Evolutionary conservation across 345 rosid species (phyloP), one percentile per base, ranked within the genome.

Genomic region (Rhodomyrtus tomentosa): DNA sequence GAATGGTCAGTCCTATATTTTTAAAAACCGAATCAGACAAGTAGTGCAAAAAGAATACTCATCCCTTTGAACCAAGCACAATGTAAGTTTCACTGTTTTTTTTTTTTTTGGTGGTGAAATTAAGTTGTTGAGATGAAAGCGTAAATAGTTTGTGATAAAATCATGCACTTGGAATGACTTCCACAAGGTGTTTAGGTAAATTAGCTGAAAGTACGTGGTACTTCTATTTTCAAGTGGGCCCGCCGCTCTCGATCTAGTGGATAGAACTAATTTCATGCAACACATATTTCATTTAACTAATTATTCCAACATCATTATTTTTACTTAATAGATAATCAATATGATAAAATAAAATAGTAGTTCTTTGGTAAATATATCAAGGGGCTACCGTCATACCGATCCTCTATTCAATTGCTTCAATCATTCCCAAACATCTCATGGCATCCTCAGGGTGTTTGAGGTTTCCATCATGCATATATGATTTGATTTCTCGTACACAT

Each of bases 241-340:
- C 3, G 2, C n/a, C n/a, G n/a, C n/a, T n/a, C n/a, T n/a, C 0
- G 0, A 59, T 15, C 8, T 5, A 1, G 0, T 20, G 0, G 2
- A 24, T 55, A 24, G 9, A 24, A 62, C 40, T 29, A 3, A 62
- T 62, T 62, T 62, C 22, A 16, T 62, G 0, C 22, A 3, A 29
- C 40, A 29, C 7, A 16, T 16, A 15, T 62, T 62, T 38, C 22
- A 62, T 1, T 49, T 49, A 6, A 53, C 7, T 20, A 20, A 20
- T 51, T 51, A 20, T 29, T 15, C 13, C 74, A 36, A 36, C 0
- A 9, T 8, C 45, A 2, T 68, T 68, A 32, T 32, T 1, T 0
- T 68, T 68, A 5, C 36, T 36, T 32, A 68, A 32, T 18, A 15
- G 24, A 7, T 7, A 1, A 59, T 7, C 0, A 1, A 40, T 36